A percentile compares a stretch with the other conserved stretches of the same genome.
phyloP scores from a whole-genome alignment of 805 yeast species.

The Saccharomyces kudriavzevii region DNA sequence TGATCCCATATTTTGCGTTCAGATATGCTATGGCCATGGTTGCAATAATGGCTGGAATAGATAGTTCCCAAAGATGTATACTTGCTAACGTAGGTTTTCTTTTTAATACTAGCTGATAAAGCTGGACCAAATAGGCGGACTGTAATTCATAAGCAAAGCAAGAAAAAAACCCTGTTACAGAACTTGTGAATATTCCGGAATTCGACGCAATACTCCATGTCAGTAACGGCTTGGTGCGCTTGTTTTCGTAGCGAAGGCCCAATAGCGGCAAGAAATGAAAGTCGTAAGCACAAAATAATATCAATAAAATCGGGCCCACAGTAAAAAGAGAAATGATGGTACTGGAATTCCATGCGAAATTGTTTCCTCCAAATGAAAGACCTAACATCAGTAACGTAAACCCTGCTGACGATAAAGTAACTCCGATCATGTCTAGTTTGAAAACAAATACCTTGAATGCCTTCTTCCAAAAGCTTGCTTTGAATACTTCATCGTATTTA shows the following conservation, averaged over 20 bases:
- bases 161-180: constrained; percentile 12
- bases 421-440: constrained; percentile 19
- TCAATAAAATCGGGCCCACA: constrained; percentile 36
- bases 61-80: constrained; percentile 14
- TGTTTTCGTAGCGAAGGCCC: constrained; percentile 4
- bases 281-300: constrained; percentile 43
- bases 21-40: constrained; percentile 24
- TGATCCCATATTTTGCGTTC: constrained; percentile 29
- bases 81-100: constrained; percentile 21
- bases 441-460: constrained; percentile 6
- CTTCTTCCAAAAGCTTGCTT: neutral
- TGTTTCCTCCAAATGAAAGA: constrained; percentile 43
- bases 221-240: constrained; percentile 12
- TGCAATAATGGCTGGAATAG: constrained; percentile 18
- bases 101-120: constrained; percentile 20
- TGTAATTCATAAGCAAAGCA: constrained; percentile 18
- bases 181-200: constrained; percentile 12
- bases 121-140: constrained; percentile 20
- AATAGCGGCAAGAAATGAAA: constrained; percentile 13
- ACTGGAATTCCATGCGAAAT: constrained; percentile 47
- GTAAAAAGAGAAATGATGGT: constrained; percentile 35
- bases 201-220: constrained; percentile 12
- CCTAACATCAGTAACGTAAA: constrained; percentile 16
- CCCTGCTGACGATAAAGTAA: constrained; percentile 17
- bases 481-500: neutral